Evolutionary conservation across 805 yeast species (phyloP).

Genomic region (Ogataea angusta): DNA sequence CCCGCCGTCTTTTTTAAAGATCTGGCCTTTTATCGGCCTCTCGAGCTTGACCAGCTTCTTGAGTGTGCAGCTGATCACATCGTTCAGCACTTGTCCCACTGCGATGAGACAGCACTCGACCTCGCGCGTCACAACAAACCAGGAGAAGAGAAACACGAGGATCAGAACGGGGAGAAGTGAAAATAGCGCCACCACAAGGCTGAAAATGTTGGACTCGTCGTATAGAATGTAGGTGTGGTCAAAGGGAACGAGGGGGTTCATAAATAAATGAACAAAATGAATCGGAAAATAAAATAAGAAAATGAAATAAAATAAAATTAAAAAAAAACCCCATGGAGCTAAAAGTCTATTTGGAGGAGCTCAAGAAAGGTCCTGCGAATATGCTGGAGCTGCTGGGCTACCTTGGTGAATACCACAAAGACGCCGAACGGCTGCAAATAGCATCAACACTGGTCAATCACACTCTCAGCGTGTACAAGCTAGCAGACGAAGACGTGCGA

Average conservation of each 20-base stretch:
- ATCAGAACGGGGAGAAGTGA: conserved; percentile 80
- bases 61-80: conserved; percentile 62
- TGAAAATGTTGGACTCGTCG: conserved; percentile 59
- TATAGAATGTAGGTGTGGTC: conserved; percentile 86
- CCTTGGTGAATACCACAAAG: not conserved
- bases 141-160: conserved; percentile 74
- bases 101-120: conserved; percentile 81
- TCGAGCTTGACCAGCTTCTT: conserved; percentile 66
- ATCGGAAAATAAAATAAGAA: not conserved
- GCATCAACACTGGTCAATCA: conserved; percentile 8
- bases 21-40: conserved; percentile 56
- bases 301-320: not conserved
- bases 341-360: not conserved
- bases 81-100: conserved; percentile 81
- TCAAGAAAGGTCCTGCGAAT: not conserved
- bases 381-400: not conserved
- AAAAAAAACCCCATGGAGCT: not conserved
- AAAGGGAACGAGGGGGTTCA: conserved; percentile 48
- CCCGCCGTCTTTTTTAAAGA: conserved; percentile 29
- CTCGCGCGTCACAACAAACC: conserved; percentile 81
- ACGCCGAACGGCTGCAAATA: conserved; percentile 1
- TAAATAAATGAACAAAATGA: not conserved
- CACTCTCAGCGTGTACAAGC: conserved; percentile 13
- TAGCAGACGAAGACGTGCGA: conserved; percentile 11
- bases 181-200: conserved; percentile 62